These are phyloP conservation scores for Annulohypoxylon moriforme DNA, from an alignment of 495 filamentous ascomycete genomes.

Conservation along the genomic window DNA sequence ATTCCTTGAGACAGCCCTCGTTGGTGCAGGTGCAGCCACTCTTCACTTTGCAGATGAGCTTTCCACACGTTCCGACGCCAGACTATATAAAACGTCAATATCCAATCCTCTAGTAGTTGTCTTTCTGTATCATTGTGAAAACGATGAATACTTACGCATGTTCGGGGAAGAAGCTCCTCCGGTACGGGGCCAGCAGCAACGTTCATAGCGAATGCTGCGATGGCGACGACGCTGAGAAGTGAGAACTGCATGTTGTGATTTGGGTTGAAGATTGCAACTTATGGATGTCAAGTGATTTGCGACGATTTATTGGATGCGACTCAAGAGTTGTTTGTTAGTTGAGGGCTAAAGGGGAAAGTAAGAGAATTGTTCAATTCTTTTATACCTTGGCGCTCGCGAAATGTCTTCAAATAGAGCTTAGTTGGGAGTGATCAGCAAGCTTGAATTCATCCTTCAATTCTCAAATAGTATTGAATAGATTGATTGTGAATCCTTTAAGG, in stretches of 20 bases:
- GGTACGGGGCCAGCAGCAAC: conserved; percentile 16
- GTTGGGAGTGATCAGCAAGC: not conserved
- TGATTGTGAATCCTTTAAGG: conserved; percentile 4
- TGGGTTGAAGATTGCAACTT: not conserved
- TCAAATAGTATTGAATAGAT: not conserved
- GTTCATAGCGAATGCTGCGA: conserved; percentile 4
- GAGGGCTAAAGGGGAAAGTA: not conserved
- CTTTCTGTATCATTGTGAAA: not conserved
- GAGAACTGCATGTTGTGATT: conserved; percentile 17
- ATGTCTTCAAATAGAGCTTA: not conserved
- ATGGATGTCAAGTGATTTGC: not conserved
- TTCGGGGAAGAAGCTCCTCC: conserved; percentile 6
- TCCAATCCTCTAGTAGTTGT: not conserved
- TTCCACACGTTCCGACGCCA: conserved; percentile 19
- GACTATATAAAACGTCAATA: not conserved
- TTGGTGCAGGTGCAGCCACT: conserved; percentile 21
- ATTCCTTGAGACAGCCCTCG: conserved; percentile 15
- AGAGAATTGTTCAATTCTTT: not conserved
- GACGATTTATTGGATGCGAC: not conserved
- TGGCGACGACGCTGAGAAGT: not conserved
- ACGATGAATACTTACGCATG: conserved; percentile 3
- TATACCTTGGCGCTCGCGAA: not conserved
- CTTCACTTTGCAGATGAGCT: conserved; percentile 19
- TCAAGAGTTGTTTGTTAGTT: not conserved
- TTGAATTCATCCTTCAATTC: not conserved